Evolutionary conservation across 1,139 yeast genomes (phyloP).

Genomic region (Pneumocystis oryctolagi): DNA sequence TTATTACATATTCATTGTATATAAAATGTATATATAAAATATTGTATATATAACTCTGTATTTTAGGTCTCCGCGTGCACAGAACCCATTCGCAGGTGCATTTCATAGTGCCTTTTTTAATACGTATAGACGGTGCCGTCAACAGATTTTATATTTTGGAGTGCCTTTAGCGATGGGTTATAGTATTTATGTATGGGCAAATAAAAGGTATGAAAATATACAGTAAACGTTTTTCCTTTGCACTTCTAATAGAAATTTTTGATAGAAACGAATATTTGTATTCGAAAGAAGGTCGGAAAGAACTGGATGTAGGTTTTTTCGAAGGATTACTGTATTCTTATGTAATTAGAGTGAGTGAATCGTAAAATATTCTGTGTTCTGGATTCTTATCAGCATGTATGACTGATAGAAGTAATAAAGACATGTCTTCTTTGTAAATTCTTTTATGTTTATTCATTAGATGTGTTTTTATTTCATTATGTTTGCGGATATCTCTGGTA

Average conservation of each 20-base stretch:
- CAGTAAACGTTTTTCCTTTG: neutral
- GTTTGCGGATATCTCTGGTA: neutral
- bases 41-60: neutral
- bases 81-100: conserved; percentile 79
- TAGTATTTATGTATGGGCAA: conserved; percentile 75
- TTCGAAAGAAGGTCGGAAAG: conserved; percentile 12
- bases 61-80: conserved; percentile 73
- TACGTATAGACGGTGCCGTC: conserved; percentile 83
- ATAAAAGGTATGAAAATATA: conserved; percentile 30
- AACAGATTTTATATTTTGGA: conserved; percentile 64
- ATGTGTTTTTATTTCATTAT: neutral
- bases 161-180: conserved; percentile 71
- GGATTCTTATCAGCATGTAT: neutral
- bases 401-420: no score
- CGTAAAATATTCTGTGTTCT: neutral
- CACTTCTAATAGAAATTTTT: neutral
- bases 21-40: neutral
- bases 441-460: neutral
- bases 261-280: conserved; percentile 9
- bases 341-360: neutral
- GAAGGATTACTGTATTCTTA: neutral
- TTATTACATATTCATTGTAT: conserved; percentile 61
- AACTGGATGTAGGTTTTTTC: neutral
- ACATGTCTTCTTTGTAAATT: no score
- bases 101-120: conserved; percentile 79